A percentile compares a stretch with the other conserved stretches of the same genome.
These are phyloP conservation scores for Triticum dicoccoides DNA, from an alignment of 176 grass and related monocot genomes.

Conservation along the genomic window DNA sequence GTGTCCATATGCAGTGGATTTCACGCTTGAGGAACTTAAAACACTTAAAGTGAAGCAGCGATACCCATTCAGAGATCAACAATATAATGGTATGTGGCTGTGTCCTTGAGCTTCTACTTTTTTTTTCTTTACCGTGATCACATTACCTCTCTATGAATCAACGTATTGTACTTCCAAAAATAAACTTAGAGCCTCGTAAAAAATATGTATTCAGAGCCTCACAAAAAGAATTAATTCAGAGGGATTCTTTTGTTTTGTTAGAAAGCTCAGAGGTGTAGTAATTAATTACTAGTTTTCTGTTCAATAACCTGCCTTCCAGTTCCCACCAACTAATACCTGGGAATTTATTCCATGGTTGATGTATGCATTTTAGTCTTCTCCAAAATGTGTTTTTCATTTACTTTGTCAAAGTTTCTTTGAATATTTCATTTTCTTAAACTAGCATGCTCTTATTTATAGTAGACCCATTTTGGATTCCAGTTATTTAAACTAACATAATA, in stretches of 20 bases:
- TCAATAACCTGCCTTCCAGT: conserved; percentile 11
- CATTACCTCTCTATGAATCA: background rate
- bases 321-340: background rate
- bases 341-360: background rate
- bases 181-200: background rate
- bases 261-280: conserved; percentile 1
- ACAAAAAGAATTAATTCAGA: background rate
- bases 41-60: conserved; percentile 69
- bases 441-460: background rate
- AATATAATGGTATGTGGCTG: conserved; percentile 57
- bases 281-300: background rate
- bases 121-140: background rate
- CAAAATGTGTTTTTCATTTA: background rate
- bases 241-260: background rate
- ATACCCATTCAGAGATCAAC: conserved; percentile 71
- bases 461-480: background rate
- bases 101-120: conserved; percentile 6
- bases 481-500: conserved; percentile 5
- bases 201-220: background rate
- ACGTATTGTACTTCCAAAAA: conserved; percentile 5
- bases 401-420: background rate
- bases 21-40: conserved; percentile 75
- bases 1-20: conserved; percentile 58
- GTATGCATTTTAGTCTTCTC: conserved; percentile 10
- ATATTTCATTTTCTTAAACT: background rate